phyloP scores from a whole-genome alignment of 176 grass and related monocot genomes.

The Zea luxurians region DNA sequence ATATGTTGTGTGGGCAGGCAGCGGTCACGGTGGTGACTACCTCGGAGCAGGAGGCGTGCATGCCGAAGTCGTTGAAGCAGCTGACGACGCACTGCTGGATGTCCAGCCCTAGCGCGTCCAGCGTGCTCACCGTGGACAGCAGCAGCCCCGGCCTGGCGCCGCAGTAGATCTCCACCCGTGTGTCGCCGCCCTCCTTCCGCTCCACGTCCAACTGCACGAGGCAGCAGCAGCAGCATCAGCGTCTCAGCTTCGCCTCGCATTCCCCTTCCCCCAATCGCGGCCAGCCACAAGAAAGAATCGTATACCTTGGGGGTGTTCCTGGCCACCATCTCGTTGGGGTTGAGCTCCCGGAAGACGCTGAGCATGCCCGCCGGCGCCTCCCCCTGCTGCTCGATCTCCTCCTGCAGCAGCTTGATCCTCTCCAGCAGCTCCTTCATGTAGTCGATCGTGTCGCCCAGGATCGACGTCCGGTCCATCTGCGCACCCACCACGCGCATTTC shows the following conservation, averaged over 20 bases:
- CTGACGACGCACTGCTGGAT: conserved; percentile 97
- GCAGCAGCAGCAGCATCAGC: not conserved
- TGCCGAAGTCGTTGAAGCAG: conserved; percentile 98
- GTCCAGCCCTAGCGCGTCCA: conserved; percentile 81
- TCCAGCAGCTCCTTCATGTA: conserved; percentile 99
- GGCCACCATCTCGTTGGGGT: conserved; percentile 80
- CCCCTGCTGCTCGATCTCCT: conserved; percentile 54
- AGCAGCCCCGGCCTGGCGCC: conserved; percentile 81
- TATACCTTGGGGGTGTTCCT: conserved; percentile 75
- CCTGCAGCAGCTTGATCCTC: conserved; percentile 76
- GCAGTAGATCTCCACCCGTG: conserved; percentile 90
- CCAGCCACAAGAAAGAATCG: not conserved
- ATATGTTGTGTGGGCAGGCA: too few species aligned
- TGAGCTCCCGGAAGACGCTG: conserved; percentile 73
- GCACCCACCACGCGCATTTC: not conserved
- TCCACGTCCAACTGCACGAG: conserved; percentile 71
- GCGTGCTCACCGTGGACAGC: conserved; percentile 83
- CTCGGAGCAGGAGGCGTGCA: conserved; percentile 97
- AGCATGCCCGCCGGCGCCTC: conserved; percentile 46
- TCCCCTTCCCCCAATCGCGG: not conserved
- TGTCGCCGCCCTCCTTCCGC: conserved; percentile 66
- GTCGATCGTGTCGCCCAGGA: conserved; percentile 96
- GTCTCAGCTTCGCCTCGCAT: not conserved
- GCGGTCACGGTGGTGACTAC: conserved; percentile 21
- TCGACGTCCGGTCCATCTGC: conserved; percentile 96